phyloP scores from a whole-genome alignment of 2,329 filamentous ascomycete species.

The Pseudogymnoascus sp. region DNA sequence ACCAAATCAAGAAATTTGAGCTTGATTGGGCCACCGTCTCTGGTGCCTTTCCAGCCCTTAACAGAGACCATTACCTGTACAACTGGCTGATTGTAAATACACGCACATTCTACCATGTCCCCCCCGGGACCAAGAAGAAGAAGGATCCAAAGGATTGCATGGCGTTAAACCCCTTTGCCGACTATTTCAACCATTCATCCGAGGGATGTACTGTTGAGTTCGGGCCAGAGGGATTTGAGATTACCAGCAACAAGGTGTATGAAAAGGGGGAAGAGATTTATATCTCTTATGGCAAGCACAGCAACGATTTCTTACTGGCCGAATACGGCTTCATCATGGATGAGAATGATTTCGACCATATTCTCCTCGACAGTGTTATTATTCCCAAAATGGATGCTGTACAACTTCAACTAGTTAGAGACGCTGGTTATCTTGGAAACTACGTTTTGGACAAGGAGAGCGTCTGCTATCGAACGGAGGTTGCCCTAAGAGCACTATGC shows the following conservation, averaged over 20 bases:
- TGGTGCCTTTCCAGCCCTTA: conserved; percentile 35
- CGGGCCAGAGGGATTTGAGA: conserved; percentile 44
- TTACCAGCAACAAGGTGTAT: conserved; percentile 47
- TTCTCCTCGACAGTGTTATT: conserved; percentile 25
- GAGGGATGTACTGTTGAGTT: conserved; percentile 47
- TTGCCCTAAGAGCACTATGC: conserved; percentile 40
- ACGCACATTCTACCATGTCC: conserved; percentile 54
- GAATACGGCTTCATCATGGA: conserved; percentile 46
- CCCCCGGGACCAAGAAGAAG: conserved; percentile 30
- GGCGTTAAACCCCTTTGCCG: conserved; percentile 64
- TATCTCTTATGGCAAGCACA: conserved; percentile 64
- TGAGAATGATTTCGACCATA: conserved; percentile 20
- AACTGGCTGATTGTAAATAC: conserved; percentile 57
- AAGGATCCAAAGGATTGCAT: conserved; percentile 51
- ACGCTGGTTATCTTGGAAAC: conserved; percentile 42
- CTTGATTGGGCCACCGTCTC: conserved; percentile 43
- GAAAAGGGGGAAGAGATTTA: conserved; percentile 56
- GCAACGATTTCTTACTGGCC: conserved; percentile 64
- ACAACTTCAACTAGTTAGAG: conserved; percentile 37
- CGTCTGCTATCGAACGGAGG: conserved; percentile 51
- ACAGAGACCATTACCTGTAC: conserved; percentile 41
- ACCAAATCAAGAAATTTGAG: conserved; percentile 48
- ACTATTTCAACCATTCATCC: conserved; percentile 59
- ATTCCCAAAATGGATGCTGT: conserved; percentile 20
- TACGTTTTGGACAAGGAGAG: conserved; percentile 45